These are phyloP conservation scores for Phytophthora pisi DNA, from an alignment of 352 stramenopile species.

Conservation along the genomic window DNA sequence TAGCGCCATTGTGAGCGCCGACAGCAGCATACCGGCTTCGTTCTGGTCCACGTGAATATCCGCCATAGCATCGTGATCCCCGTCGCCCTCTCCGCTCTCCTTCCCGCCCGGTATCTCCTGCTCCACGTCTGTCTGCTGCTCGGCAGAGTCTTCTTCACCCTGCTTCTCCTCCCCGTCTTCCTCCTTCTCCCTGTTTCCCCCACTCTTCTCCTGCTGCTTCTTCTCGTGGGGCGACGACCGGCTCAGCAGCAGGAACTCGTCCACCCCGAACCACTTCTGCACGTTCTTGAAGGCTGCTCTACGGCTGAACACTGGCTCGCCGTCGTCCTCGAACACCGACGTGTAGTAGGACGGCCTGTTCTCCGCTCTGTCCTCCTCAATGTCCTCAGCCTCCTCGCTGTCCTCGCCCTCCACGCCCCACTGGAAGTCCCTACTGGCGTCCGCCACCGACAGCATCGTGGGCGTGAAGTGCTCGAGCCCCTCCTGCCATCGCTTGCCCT, in stretches of 20 bases:
- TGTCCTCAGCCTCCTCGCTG: neutral
- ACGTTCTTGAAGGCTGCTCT: constrained; percentile 46
- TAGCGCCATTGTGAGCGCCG: constrained; percentile 71
- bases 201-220: constrained; percentile 31
- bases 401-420: constrained; percentile 27
- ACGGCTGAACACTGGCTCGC: constrained; percentile 29
- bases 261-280: constrained; percentile 72
- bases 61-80: constrained; percentile 35
- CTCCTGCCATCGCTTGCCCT: constrained; percentile 60
- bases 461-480: constrained; percentile 82
- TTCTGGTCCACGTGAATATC: constrained; percentile 65
- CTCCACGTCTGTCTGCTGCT: neutral
- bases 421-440: constrained; percentile 50
- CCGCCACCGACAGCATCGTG: constrained; percentile 74
- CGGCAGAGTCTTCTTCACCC: neutral
- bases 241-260: constrained; percentile 71
- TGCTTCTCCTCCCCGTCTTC: neutral
- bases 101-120: neutral
- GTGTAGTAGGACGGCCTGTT: constrained; percentile 13
- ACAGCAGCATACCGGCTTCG: constrained; percentile 69
- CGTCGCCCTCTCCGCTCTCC: neutral
- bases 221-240: constrained; percentile 26
- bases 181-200: neutral
- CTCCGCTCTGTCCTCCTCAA: constrained; percentile 2
- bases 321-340: constrained; percentile 28